phyloP scores from a whole-genome alignment of 352 stramenopile species.

The Pythium phragmitis region DNA sequence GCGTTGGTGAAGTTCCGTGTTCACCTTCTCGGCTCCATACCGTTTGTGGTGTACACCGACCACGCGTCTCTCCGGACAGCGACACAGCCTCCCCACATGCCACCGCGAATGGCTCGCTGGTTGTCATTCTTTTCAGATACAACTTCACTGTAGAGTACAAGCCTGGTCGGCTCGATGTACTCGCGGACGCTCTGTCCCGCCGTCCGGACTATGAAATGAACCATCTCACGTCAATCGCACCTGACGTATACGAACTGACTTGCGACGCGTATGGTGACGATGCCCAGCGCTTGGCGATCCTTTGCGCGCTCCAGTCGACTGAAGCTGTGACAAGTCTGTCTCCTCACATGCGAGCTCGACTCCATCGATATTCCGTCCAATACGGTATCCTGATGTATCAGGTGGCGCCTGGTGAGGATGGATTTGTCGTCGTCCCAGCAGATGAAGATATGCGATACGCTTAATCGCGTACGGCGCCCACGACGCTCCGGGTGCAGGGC shows the following conservation, averaged over 20 bases:
- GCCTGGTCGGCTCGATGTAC: neutral
- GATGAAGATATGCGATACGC: slow-evolving; percentile 29
- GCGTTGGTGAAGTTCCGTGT: neutral
- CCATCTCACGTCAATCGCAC: neutral
- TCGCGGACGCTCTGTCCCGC: slow-evolving; percentile 7
- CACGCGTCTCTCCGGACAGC: neutral
- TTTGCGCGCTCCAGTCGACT: neutral
- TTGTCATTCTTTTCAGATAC: slow-evolving; percentile 14
- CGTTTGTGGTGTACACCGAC: slow-evolving; percentile 2
- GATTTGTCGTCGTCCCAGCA: slow-evolving; percentile 2
- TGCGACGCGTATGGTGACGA: neutral
- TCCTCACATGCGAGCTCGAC: neutral
- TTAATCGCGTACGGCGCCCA: slow-evolving; percentile 21
- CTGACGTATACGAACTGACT: slow-evolving; percentile 4
- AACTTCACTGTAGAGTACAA: slow-evolving; percentile 5
- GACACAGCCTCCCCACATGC: neutral
- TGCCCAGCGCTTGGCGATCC: neutral
- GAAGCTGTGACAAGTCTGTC: neutral
- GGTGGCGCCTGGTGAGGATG: neutral
- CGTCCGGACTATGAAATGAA: neutral
- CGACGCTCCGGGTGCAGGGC: slow-evolving; percentile 4
- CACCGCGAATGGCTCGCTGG: neutral
- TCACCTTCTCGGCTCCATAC: neutral
- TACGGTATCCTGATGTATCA: slow-evolving; percentile 13
- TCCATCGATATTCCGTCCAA: slow-evolving; percentile 7